phyloP scores from a whole-genome alignment of 1,139 yeast species.

The Pichia sp. region DNA sequence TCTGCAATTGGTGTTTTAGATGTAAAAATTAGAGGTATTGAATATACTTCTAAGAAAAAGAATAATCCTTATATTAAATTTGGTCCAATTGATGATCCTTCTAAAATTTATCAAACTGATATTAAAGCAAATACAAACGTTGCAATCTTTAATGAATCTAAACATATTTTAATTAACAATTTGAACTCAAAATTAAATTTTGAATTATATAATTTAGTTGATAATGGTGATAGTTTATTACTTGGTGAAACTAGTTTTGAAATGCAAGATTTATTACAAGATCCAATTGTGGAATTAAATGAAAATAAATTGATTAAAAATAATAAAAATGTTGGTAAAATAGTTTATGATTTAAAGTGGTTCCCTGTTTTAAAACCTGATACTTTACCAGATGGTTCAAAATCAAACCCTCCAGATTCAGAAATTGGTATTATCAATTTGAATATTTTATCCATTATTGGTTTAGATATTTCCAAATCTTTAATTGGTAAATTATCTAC shows the following conservation, averaged over 20 bases:
- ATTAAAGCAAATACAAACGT: conserved; percentile 49
- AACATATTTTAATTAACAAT: conserved; percentile 51
- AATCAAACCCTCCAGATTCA: conserved; percentile 46
- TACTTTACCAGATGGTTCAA: conserved; percentile 45
- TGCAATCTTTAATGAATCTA: conserved; percentile 64
- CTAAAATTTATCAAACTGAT: conserved; percentile 45
- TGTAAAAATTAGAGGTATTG: conserved; percentile 52
- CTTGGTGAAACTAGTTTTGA: conserved; percentile 55
- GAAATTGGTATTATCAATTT: conserved; percentile 71
- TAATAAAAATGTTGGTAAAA: conserved; percentile 53
- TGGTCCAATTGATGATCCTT: conserved; percentile 36
- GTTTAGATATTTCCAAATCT: conserved; percentile 59
- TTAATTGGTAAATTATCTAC: conserved; percentile 68
- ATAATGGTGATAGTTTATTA: conserved; percentile 48
- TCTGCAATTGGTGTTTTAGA: conserved; percentile 67
- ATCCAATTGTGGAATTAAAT: conserved; percentile 32
- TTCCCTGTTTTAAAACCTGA: conserved; percentile 46
- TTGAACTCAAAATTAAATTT: conserved; percentile 53
- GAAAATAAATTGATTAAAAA: conserved; percentile 31
- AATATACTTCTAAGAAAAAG: conserved; percentile 37
- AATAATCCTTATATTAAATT: conserved; percentile 44
- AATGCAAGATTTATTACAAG: conserved; percentile 53
- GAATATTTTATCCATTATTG: conserved; percentile 64
- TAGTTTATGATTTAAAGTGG: conserved; percentile 60
- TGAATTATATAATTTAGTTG: conserved; percentile 47